Base-by-base conservation (phyloP, 495 filamentous ascomycete genomes). In the Penicillium lagena region DNA sequence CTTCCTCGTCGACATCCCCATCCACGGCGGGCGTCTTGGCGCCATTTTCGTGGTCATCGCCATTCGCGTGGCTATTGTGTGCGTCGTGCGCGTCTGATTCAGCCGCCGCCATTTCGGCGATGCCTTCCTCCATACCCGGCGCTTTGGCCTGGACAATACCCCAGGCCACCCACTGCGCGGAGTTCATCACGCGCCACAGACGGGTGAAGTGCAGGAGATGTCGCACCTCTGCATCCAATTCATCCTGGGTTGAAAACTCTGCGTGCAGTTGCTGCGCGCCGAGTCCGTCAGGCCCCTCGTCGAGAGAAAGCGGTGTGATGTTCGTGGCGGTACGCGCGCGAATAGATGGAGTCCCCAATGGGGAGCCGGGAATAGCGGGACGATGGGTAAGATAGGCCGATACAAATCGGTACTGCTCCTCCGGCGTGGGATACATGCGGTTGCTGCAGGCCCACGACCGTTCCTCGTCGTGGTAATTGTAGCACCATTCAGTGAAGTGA, bases 401-500 rank as follows among this genome's bases (percentile, higher is more conserved):
- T 52, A 99, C 72, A 64, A 96, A 97, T 37, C 82, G 84, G 37
- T 71, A 73, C 54, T 97, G 93, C 54, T 97, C 82, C 44, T 87
- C 85, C 0, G 73, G 69, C 0, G 76, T 90, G 1, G 94, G 94
- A 60, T 93, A 97, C 32, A 62, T 55, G 29, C 56, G 58, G n/a
- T 77, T 77, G 50, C 85, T 73, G 66, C 87, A 85, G 9, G 74
- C 76, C 68, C 83, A 82, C 2, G 90, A 71, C 7, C 52, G 61
- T 13, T 67, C 62, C 1, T 77, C 58, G 56, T 90, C 80, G 55
- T 95, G 90, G 60, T 99, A 99, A 61, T 99, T 87, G 70, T 96
- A 94, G 60, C 89, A 95, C 93, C 93, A 99, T 65, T 99, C 93
- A 27, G 81, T 81, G 66, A 97, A 99, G 62, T 99, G 93, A 63